phyloP scores from a whole-genome alignment of 768 basidiomycete species.

The Serpula lacrymans region DNA sequence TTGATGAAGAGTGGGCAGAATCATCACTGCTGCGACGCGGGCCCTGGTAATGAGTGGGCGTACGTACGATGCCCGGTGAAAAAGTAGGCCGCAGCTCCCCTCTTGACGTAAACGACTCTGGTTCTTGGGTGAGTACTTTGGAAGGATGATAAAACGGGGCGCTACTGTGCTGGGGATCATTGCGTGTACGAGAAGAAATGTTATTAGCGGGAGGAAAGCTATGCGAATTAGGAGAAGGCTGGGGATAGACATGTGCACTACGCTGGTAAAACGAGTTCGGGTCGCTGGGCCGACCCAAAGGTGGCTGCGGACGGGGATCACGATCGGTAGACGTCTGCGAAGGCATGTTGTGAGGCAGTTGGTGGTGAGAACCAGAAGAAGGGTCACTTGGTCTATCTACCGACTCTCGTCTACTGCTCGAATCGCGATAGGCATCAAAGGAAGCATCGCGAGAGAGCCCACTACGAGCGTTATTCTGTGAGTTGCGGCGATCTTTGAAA shows the following conservation, averaged over 20 bases:
- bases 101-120: slow-evolving; percentile 48
- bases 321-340: too few relatives aligned
- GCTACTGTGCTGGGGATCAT: too few relatives aligned
- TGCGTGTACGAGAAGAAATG: too few relatives aligned
- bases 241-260: not conserved
- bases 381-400: slow-evolving; percentile 11
- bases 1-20: slow-evolving; percentile 19
- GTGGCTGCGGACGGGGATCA: too few relatives aligned
- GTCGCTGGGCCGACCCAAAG: not conserved
- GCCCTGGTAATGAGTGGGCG: slow-evolving; percentile 55
- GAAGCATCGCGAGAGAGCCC: slow-evolving; percentile 11
- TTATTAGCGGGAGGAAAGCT: too few relatives aligned
- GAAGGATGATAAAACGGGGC: too few relatives aligned
- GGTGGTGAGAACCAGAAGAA: slow-evolving; percentile 6
- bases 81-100: slow-evolving; percentile 64
- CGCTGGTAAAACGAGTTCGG: slow-evolving; percentile 2
- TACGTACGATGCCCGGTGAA: slow-evolving; percentile 64
- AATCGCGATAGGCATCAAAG: slow-evolving; percentile 15
- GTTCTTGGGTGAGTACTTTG: slow-evolving; percentile 21
- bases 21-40: slow-evolving; percentile 25
- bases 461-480: slow-evolving; percentile 19
- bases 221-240: too few relatives aligned
- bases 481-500: slow-evolving; percentile 11
- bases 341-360: too few relatives aligned
- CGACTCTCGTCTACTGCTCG: slow-evolving; percentile 12